A percentile compares a stretch with the other conserved stretches of the same genome.
Evolutionary conservation across 192 early-diverging fungal genomes (phyloP).

Genomic region (Coemansia sp.): DNA sequence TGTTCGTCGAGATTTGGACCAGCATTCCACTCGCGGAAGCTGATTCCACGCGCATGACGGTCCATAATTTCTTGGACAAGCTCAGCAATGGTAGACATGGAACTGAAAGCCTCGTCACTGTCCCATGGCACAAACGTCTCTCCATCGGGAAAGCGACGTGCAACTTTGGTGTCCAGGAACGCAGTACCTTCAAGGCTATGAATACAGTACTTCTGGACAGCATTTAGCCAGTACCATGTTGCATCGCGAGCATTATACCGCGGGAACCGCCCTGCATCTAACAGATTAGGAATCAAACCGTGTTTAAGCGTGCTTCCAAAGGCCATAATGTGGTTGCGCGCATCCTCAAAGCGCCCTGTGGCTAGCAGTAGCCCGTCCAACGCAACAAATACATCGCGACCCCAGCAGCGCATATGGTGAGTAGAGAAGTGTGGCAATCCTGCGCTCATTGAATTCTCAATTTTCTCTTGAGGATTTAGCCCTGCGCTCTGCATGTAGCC

Average conservation of each 20-base stretch:
- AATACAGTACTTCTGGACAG: slow-evolving; percentile 85
- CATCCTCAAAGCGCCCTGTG: slow-evolving; percentile 81
- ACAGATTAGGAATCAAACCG: slow-evolving; percentile 94
- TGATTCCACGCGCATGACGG: slow-evolving; percentile 85
- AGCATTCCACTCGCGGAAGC: slow-evolving; percentile 95
- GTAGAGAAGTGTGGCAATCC: slow-evolving; percentile 94
- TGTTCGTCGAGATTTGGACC: slow-evolving; percentile 82
- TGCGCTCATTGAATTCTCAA: slow-evolving; percentile 75
- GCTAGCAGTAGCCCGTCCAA: slow-evolving; percentile 80
- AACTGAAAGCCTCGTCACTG: slow-evolving; percentile 65
- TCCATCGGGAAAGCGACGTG: slow-evolving; percentile 79
- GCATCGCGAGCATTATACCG: slow-evolving; percentile 97
- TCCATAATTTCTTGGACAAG: slow-evolving; percentile 89
- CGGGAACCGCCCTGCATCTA: slow-evolving; percentile 81
- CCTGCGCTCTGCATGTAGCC: slow-evolving; percentile 82
- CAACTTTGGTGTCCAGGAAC: slow-evolving; percentile 69
- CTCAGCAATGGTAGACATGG: slow-evolving; percentile 72
- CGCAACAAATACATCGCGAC: slow-evolving; percentile 96
- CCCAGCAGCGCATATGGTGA: slow-evolving; percentile 94
- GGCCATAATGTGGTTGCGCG: slow-evolving; percentile 79
- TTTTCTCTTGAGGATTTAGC: slow-evolving; percentile 61
- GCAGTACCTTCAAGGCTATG: slow-evolving; percentile 69
- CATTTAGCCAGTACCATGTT: slow-evolving; percentile 92
- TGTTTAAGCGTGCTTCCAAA: slow-evolving; percentile 92
- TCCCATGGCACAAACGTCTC: slow-evolving; percentile 68